Conservation (phyloP, 2,329 filamentous ascomycete genomes). For the Monascus ruber region DNA sequence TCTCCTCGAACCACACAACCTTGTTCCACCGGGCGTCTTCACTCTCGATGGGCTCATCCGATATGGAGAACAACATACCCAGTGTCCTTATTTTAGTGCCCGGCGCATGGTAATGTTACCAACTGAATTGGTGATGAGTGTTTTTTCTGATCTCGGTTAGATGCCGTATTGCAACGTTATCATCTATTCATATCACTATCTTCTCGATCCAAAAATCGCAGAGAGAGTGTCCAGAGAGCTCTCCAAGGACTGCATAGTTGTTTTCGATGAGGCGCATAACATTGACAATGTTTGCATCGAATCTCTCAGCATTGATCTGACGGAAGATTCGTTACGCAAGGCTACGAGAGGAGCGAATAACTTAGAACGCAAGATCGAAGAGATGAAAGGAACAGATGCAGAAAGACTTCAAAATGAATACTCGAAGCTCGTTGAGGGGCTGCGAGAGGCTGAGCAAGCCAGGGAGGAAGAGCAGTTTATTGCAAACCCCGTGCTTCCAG, state of each 20-base stretch:
- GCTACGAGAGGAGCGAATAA: constrained; percentile 85
- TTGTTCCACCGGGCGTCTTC: constrained; percentile 91
- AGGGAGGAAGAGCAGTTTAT: constrained; percentile 93
- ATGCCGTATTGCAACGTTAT: constrained; percentile 99
- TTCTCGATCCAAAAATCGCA: constrained; percentile 94
- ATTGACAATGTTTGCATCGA: constrained; percentile 99
- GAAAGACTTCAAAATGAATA: constrained; percentile 94
- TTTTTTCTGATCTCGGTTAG: constrained; percentile 32
- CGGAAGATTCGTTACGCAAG: constrained; percentile 84
- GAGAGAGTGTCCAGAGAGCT: constrained; percentile 90
- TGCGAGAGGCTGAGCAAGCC: constrained; percentile 78
- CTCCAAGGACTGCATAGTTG: constrained; percentile 95
- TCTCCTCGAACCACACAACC: constrained; percentile 83
- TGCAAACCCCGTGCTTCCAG: constrained; percentile 86
- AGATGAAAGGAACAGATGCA: constrained; percentile 93
- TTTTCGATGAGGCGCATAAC: constrained; percentile 98
- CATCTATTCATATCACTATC: constrained; percentile 98
- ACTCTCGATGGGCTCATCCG: constrained; percentile 79
- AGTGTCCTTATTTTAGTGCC: constrained; percentile 95
- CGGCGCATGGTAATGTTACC: constrained; percentile 63
- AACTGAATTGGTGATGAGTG: neutral
- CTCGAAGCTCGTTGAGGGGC: constrained; percentile 82
- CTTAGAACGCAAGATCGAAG: constrained; percentile 76
- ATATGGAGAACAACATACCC: constrained; percentile 91
- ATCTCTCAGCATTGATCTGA: constrained; percentile 90